Percentiles rank a stretch among this genome's conserved stretches.
phyloP scores from a whole-genome alignment of 805 yeast genomes.

The Myxozyma neglecta region DNA sequence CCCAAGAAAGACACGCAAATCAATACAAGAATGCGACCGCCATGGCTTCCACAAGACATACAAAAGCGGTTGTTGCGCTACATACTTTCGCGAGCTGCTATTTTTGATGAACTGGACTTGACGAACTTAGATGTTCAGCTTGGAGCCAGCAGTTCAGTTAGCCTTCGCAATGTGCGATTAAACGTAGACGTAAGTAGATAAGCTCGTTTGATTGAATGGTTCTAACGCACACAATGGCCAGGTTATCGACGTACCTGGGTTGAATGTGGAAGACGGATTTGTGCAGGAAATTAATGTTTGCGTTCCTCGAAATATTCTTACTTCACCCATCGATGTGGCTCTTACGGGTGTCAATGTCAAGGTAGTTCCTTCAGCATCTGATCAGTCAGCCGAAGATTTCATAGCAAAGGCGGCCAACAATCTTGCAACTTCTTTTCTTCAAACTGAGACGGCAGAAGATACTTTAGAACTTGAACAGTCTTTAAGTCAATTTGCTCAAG shows the following conservation, averaged over 20 bases:
- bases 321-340: constrained; percentile 56
- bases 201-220: neutral
- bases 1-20: neutral
- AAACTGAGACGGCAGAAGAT: constrained; percentile 45
- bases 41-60: constrained; percentile 82
- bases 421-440: constrained; percentile 50
- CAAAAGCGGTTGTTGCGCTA: constrained; percentile 80
- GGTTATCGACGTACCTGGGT: constrained; percentile 32
- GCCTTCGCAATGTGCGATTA: constrained; percentile 30
- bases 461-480: constrained; percentile 19
- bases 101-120: constrained; percentile 79
- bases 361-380: constrained; percentile 42
- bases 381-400: constrained; percentile 44
- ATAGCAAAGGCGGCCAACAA: constrained; percentile 74
- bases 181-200: constrained; percentile 26
- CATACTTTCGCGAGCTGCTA: constrained; percentile 73
- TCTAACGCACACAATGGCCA: neutral
- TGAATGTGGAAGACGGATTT: constrained; percentile 28
- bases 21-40: constrained; percentile 18
- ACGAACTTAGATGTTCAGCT: constrained; percentile 79
- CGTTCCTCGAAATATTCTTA: constrained; percentile 43
- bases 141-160: constrained; percentile 51
- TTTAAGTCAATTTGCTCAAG: constrained; percentile 17
- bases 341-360: constrained; percentile 57
- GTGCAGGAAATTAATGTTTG: constrained; percentile 24